A percentile compares a stretch with the other conserved stretches of the same genome.
phyloP scores from a whole-genome alignment of 139 green algal species.

The Choricystis sp. region DNA sequence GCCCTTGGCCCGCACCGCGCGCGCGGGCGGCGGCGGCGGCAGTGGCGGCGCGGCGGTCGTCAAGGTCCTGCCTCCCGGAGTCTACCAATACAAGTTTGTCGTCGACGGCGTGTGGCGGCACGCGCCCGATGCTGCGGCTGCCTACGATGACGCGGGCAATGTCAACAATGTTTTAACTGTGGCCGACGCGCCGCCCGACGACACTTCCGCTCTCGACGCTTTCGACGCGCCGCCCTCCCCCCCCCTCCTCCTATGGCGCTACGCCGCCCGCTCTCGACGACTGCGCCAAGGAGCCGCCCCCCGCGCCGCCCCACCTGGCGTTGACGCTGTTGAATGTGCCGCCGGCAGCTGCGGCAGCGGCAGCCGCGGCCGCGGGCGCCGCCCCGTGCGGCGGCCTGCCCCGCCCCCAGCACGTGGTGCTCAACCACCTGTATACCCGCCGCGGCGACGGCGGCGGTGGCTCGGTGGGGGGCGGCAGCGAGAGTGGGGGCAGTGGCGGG shows the following conservation, averaged over 20 bases:
- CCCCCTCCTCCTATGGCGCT: constrained; percentile 60
- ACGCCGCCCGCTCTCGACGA: constrained; percentile 57
- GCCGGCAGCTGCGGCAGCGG: constrained; percentile 3
- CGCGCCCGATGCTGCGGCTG: constrained; percentile 82
- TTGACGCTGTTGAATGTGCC: constrained; percentile 94
- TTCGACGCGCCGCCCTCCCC: constrained; percentile 90
- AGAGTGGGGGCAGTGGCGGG: background rate
- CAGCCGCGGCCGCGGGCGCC: constrained; percentile 8
- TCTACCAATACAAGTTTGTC: constrained; percentile 96
- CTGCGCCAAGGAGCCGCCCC: constrained; percentile 89
- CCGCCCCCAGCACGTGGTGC: constrained; percentile 91
- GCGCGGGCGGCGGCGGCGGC: no score
- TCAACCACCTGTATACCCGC: constrained; percentile 92
- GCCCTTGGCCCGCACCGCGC: constrained; percentile 63
- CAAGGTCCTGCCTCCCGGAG: constrained; percentile 82
- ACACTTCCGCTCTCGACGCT: constrained; percentile 70
- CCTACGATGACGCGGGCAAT: constrained; percentile 94
- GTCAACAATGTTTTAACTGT: constrained; percentile 99
- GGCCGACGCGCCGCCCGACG: constrained; percentile 89
- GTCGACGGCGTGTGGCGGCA: constrained; percentile 96
- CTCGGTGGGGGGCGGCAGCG: no score
- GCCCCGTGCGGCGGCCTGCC: constrained; percentile 70
- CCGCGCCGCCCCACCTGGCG: constrained; percentile 85
- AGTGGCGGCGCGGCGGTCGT: no score
- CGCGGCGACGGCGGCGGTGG: constrained; percentile 20